Conservation (phyloP, 345 rosid species). For the Syzygium jambos region DNA sequence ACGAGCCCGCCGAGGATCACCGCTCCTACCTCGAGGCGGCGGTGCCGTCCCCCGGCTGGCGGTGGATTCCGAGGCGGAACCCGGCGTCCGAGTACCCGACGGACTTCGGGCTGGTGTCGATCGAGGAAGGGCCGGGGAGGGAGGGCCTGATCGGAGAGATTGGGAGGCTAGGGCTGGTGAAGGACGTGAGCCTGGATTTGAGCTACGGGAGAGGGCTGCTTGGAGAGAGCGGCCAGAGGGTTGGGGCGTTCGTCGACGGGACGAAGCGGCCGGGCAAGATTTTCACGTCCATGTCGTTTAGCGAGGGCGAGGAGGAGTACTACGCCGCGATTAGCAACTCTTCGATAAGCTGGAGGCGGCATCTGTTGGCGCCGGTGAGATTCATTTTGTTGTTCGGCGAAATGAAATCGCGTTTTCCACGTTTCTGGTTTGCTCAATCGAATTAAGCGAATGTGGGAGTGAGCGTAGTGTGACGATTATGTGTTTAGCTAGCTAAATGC, state of each 20-base stretch:
- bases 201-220: conserved; percentile 61
- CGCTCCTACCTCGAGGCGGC: conserved; percentile 46
- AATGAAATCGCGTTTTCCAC: not conserved
- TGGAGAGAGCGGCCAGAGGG: not conserved
- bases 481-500: not conserved
- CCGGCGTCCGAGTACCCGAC: conserved; percentile 72
- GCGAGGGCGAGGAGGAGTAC: conserved; percentile 27
- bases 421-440: not conserved
- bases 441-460: not conserved
- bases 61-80: conserved; percentile 77
- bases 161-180: conserved; percentile 50
- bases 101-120: conserved; percentile 67
- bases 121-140: conserved; percentile 36
- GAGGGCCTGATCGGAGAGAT: conserved; percentile 45
- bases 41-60: conserved; percentile 59
- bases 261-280: conserved; percentile 85
- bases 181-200: conserved; percentile 70
- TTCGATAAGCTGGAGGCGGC: conserved; percentile 65
- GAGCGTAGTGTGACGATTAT: not conserved
- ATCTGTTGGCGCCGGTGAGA: conserved; percentile 61
- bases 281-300: conserved; percentile 79
- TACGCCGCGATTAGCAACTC: conserved; percentile 43
- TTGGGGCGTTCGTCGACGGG: conserved; percentile 45
- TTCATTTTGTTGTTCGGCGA: not conserved
- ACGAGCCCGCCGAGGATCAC: conserved; percentile 44